A percentile compares a stretch with the other conserved stretches of the same genome.
These are phyloP conservation scores for Talaromyces sp. DNA, from an alignment of 2,329 filamentous ascomycete species.

Conservation along the genomic window DNA sequence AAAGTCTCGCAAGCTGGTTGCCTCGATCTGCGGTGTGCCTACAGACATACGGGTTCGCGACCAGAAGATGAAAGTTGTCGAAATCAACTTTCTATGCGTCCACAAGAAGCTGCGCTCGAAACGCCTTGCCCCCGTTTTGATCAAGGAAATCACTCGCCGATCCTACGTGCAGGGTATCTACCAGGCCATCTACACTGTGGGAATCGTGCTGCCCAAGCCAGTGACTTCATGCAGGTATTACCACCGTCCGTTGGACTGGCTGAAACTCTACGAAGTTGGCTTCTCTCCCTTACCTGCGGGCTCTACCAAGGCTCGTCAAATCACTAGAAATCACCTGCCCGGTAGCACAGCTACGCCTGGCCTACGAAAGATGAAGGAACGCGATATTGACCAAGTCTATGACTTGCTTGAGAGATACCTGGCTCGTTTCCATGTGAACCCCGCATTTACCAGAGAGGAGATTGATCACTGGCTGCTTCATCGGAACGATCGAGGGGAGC, in stretches of 20 bases:
- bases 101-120: constrained; percentile 97
- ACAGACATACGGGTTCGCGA: constrained; percentile 74
- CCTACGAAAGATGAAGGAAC: constrained; percentile 70
- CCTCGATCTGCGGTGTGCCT: constrained; percentile 92
- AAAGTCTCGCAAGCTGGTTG: constrained; percentile 79
- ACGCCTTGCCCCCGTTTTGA: constrained; percentile 85
- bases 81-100: constrained; percentile 97
- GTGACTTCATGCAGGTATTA: constrained; percentile 93
- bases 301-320: constrained; percentile 80
- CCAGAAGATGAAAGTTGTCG: constrained; percentile 69
- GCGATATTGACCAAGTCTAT: constrained; percentile 71
- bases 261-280: constrained; percentile 89
- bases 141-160: constrained; percentile 93
- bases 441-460: constrained; percentile 73
- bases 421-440: constrained; percentile 74
- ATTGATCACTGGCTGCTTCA: constrained; percentile 83
- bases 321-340: constrained; percentile 79
- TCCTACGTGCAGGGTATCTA: constrained; percentile 83
- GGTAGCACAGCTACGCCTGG: constrained; percentile 66
- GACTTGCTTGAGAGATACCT: constrained; percentile 73
- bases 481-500: constrained; percentile 62
- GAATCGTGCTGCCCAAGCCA: constrained; percentile 83
- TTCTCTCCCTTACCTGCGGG: constrained; percentile 83
- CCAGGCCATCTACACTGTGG: constrained; percentile 94
- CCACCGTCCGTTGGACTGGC: constrained; percentile 90